These are phyloP conservation scores for Mucor racemosus DNA, from an alignment of 371 early-diverging fungal genomes.

Conservation along the genomic window DNA sequence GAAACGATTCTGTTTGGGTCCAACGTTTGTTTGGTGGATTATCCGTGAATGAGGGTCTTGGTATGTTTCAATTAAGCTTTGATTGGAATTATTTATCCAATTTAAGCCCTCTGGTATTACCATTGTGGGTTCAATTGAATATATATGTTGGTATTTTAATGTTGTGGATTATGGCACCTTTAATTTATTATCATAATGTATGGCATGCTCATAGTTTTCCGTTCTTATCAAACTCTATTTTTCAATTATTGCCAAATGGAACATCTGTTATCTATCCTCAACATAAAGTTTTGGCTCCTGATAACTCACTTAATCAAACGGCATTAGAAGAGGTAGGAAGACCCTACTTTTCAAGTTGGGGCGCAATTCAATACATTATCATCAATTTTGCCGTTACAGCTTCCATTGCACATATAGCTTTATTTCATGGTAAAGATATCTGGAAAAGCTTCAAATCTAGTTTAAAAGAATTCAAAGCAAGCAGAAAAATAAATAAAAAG, in stretches of 20 bases:
- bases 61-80: constrained; percentile 53
- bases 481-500: not conserved
- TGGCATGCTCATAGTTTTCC: constrained; percentile 55
- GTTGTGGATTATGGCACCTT: constrained; percentile 44
- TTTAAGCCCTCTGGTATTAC: constrained; percentile 70
- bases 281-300: constrained; percentile 36
- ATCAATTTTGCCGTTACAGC: constrained; percentile 57
- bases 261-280: constrained; percentile 44
- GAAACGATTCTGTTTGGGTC: constrained; percentile 52
- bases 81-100: constrained; percentile 54
- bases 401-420: constrained; percentile 52
- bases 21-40: constrained; percentile 56
- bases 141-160: constrained; percentile 40
- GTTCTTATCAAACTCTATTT: constrained; percentile 48
- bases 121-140: constrained; percentile 60
- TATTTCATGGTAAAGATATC: constrained; percentile 51
- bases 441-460: not conserved
- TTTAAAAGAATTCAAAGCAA: not conserved
- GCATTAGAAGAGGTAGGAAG: constrained; percentile 41
- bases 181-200: constrained; percentile 43
- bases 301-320: constrained; percentile 44
- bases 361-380: constrained; percentile 37
- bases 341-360: constrained; percentile 35
- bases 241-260: constrained; percentile 31
- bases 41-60: constrained; percentile 53